phyloP scores from a whole-genome alignment of 768 basidiomycete genomes.

The Stropharia rugosoannulata region DNA sequence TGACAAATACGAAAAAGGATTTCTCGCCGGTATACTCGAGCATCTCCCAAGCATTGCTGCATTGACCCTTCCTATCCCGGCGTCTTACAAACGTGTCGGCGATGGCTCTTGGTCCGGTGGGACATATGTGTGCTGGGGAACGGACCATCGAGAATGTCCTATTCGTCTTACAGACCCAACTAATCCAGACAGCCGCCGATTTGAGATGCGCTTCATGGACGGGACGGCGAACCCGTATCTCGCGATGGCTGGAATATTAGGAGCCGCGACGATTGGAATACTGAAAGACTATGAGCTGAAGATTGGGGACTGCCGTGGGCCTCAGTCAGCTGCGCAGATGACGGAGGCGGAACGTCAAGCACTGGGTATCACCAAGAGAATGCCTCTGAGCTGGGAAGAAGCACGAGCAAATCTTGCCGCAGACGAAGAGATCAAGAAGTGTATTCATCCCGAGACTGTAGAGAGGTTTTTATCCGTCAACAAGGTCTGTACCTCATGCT shows the following conservation, averaged over 20 bases:
- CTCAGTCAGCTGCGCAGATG: constrained; percentile 38
- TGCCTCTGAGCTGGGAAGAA: constrained; percentile 50
- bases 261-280: constrained; percentile 55
- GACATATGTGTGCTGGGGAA: constrained; percentile 67
- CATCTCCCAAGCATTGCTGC: constrained; percentile 59
- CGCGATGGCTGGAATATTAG: constrained; percentile 56
- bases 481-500: constrained; percentile 18
- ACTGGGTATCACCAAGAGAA: constrained; percentile 44
- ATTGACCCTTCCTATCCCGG: constrained; percentile 56
- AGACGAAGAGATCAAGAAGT: constrained; percentile 32
- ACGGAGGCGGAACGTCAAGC: constrained; percentile 39
- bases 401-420: constrained; percentile 38
- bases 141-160: constrained; percentile 66
- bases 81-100: constrained; percentile 61
- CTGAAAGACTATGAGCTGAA: constrained; percentile 31
- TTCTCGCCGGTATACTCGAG: constrained; percentile 58
- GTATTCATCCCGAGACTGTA: constrained; percentile 47
- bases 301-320: constrained; percentile 32
- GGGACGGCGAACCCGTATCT: constrained; percentile 66
- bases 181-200: constrained; percentile 49
- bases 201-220: constrained; percentile 64
- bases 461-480: constrained; percentile 47
- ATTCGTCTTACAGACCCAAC: constrained; percentile 54
- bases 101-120: constrained; percentile 78
- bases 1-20: constrained; percentile 49